phyloP scores from a whole-genome alignment of 257 asterid genomes.

The Jaltomata sinuosa region DNA sequence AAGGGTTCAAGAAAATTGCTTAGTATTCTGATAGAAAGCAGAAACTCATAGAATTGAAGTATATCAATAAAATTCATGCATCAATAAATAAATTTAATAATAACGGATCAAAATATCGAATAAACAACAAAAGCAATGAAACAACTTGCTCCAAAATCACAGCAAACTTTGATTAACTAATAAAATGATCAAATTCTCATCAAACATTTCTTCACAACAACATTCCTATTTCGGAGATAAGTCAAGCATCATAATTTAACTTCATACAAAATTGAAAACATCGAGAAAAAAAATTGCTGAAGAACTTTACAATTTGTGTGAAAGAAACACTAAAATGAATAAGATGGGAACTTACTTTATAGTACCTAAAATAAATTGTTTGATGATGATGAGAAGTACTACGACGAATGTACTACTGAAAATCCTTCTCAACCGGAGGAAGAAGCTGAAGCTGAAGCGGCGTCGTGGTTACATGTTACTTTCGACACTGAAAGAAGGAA shows the following conservation, averaged over 20 bases:
- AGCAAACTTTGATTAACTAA: not conserved
- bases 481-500: no score
- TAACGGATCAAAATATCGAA: not conserved
- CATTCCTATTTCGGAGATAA: not conserved
- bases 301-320: not conserved
- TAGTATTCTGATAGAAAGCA: not conserved
- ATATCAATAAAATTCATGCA: not conserved
- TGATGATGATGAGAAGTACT: no score
- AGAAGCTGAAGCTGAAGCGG: no score
- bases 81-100: no score
- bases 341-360: not conserved
- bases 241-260: not conserved
- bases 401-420: no score
- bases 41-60: not conserved
- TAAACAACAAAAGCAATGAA: not conserved
- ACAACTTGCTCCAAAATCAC: not conserved
- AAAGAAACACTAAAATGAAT: not conserved
- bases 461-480: no score
- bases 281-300: not conserved
- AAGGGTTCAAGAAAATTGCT: not conserved
- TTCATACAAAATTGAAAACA: not conserved
- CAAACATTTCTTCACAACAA: not conserved
- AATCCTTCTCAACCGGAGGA: no score
- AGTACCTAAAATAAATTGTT: not conserved
- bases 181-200: not conserved